phyloP scores from a whole-genome alignment of 1,284 basidiomycete genomes.

The Meira nashicola region DNA sequence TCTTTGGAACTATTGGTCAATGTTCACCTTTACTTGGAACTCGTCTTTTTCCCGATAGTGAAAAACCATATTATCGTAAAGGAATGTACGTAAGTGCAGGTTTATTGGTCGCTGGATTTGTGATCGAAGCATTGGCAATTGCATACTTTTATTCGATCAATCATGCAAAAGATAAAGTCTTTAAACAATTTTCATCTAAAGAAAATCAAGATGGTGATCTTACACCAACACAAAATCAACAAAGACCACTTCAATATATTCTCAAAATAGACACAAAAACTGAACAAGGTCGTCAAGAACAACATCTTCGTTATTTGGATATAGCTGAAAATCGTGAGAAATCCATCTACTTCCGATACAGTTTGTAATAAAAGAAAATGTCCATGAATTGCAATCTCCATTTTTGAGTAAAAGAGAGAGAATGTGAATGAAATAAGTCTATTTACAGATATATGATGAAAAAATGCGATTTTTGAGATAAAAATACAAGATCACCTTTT shows the following conservation, averaged over 20 bases:
- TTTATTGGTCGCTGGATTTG: conserved; percentile 25
- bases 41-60: conserved; percentile 30
- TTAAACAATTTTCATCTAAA: neutral
- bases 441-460: neutral
- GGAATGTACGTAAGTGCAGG: conserved; percentile 31
- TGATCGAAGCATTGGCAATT: conserved; percentile 18
- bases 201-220: conserved; percentile 6
- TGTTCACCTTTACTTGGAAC: conserved; percentile 39
- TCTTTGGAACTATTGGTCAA: conserved; percentile 44
- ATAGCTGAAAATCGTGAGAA: conserved; percentile 13
- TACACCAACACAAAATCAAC: neutral
- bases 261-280: neutral
- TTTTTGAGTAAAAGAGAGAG: neutral
- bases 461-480: neutral
- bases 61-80: conserved; percentile 34
- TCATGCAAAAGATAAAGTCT: conserved; percentile 14
- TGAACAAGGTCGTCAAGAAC: conserved; percentile 3
- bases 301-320: conserved; percentile 8
- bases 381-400: neutral
- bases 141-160: conserved; percentile 24
- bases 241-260: neutral
- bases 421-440: neutral
- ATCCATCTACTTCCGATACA: conserved; percentile 11
- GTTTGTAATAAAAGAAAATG: neutral
- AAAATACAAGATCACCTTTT: neutral